Evolutionary conservation across 225 moss, liverwort and hornwort genomes (phyloP).

Genomic region (Sphagnum contortum): DNA sequence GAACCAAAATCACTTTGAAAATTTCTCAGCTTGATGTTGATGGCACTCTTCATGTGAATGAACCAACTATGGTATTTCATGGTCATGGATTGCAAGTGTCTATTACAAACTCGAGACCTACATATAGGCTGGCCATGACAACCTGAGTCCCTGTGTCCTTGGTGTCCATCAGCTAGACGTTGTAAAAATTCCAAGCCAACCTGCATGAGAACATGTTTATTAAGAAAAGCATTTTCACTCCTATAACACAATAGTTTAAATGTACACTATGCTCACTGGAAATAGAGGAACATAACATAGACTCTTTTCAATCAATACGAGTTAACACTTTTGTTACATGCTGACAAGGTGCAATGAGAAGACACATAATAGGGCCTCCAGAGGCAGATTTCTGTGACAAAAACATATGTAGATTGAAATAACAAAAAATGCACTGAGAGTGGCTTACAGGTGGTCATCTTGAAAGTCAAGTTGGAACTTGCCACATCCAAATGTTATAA

Average conservation of each 20-base stretch:
- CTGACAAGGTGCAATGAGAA: background rate
- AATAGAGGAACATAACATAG: background rate
- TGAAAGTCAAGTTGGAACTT: slow-evolving; percentile 75
- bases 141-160: slow-evolving; percentile 59
- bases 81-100: slow-evolving; percentile 72
- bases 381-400: too few species aligned
- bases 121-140: slow-evolving; percentile 63
- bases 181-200: slow-evolving; percentile 70
- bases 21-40: too few species aligned
- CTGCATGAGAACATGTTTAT: slow-evolving; percentile 23
- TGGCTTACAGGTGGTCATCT: slow-evolving; percentile 64
- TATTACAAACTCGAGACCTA: slow-evolving; percentile 55
- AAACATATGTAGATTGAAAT: background rate
- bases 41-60: too few species aligned
- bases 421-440: background rate
- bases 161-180: slow-evolving; percentile 64
- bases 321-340: background rate
- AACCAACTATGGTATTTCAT: slow-evolving; percentile 70
- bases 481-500: slow-evolving; percentile 74
- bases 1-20: too few species aligned
- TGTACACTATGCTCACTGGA: background rate
- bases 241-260: background rate
- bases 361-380: too few species aligned
- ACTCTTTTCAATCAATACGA: background rate
- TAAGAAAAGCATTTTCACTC: background rate